These are phyloP conservation scores for Trichoderma sp. DNA, from an alignment of 2,329 filamentous ascomycete genomes.

Conservation along the genomic window DNA sequence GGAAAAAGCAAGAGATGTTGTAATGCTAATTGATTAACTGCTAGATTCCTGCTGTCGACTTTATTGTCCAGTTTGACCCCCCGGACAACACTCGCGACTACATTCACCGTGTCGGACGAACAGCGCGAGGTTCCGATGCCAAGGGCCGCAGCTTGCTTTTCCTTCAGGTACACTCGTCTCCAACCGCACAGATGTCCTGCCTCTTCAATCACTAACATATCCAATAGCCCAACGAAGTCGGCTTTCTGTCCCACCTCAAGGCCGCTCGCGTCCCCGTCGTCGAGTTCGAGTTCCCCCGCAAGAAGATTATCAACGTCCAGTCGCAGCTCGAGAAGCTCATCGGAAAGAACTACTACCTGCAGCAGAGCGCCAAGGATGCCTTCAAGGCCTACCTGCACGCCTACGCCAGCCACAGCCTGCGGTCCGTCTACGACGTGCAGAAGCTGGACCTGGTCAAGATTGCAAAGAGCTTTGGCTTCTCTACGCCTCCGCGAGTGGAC, in stretches of 20 bases:
- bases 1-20: too few relatives aligned
- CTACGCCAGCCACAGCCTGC: conserved; percentile 73
- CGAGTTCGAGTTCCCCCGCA: conserved; percentile 91
- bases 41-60: conserved; percentile 89
- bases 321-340: conserved; percentile 93
- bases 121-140: conserved; percentile 78
- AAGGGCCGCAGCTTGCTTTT: conserved; percentile 92
- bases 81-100: conserved; percentile 89
- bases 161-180: conserved; percentile 49
- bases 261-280: conserved; percentile 89
- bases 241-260: conserved; percentile 89
- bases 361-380: conserved; percentile 77
- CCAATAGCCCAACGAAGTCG: conserved; percentile 76
- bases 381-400: conserved; percentile 93
- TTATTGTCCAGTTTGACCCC: conserved; percentile 94
- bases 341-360: conserved; percentile 92
- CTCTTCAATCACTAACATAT: background rate
- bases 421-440: conserved; percentile 72
- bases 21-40: background rate
- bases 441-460: conserved; percentile 83
- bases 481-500: conserved; percentile 77
- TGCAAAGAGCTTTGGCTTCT: conserved; percentile 81
- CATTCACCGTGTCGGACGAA: conserved; percentile 94
- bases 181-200: background rate
- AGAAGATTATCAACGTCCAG: conserved; percentile 89